Evolutionary conservation across 495 filamentous ascomycete species (phyloP).

Genomic region (Penicillium pancosmium): DNA sequence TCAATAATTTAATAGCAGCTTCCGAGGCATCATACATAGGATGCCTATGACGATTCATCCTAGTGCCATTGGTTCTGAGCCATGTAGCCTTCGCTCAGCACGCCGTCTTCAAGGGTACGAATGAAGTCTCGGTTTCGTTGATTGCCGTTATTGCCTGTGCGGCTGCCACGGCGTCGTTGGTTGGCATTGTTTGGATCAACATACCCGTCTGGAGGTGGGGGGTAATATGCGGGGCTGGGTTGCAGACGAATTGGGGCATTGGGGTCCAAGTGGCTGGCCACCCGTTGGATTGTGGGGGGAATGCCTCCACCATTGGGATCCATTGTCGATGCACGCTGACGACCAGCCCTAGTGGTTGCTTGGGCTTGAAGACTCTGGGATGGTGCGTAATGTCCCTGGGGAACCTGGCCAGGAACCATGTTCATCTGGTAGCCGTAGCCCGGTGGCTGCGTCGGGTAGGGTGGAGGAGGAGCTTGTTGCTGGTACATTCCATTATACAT

Average conservation of each 20-base stretch:
- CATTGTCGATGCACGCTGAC: constrained; percentile 94
- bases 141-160: constrained; percentile 57
- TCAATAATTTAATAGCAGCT: constrained; percentile 3
- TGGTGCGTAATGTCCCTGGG: constrained; percentile 62
- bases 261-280: constrained; percentile 96
- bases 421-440: constrained; percentile 75
- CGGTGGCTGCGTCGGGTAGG: constrained; percentile 73
- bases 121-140: constrained; percentile 86
- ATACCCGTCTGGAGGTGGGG: constrained; percentile 87
- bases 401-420: constrained; percentile 70
- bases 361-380: constrained; percentile 83
- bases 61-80: constrained; percentile 67
- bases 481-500: constrained; percentile 84
- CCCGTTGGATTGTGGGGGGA: constrained; percentile 87
- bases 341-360: constrained; percentile 76
- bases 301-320: constrained; percentile 91
- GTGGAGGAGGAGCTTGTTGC: constrained; percentile 80
- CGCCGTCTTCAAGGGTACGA: constrained; percentile 89
- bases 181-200: constrained; percentile 61
- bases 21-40: constrained; percentile 7
- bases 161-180: constrained; percentile 75
- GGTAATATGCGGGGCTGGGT: constrained; percentile 96
- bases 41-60: constrained; percentile 10
- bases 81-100: constrained; percentile 80
- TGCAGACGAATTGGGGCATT: constrained; percentile 92